Conservation (phyloP, 2,329 filamentous ascomycete species). For the Coniosporium tulheliwenetii region DNA sequence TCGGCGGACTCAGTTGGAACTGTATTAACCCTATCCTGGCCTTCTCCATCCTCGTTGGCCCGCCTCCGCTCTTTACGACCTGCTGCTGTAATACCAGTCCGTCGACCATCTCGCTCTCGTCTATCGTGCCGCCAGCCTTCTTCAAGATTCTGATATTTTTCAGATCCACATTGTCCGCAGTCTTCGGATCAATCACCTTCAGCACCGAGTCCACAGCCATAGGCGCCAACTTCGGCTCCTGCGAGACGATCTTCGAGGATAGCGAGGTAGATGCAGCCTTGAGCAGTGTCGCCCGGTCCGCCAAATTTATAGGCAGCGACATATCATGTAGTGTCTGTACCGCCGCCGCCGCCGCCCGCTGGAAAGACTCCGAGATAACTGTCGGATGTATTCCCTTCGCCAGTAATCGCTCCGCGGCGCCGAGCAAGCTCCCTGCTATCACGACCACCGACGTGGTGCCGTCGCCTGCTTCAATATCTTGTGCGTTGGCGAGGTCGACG, state of each 20-base stretch:
- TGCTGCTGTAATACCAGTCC: slow-evolving; percentile 84
- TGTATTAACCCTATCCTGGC: slow-evolving; percentile 93
- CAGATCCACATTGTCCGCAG: slow-evolving; percentile 88
- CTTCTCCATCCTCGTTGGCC: slow-evolving; percentile 89
- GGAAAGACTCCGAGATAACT: slow-evolving; percentile 94
- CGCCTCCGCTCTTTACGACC: slow-evolving; percentile 85
- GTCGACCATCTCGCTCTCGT: slow-evolving; percentile 94
- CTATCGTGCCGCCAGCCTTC: slow-evolving; percentile 95
- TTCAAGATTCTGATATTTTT: slow-evolving; percentile 95
- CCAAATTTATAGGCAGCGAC: slow-evolving; percentile 82
- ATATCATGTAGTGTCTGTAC: slow-evolving; percentile 87
- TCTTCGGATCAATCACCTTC: slow-evolving; percentile 91
- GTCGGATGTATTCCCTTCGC: slow-evolving; percentile 91
- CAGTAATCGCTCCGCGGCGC: slow-evolving; percentile 81
- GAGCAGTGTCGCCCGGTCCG: slow-evolving; percentile 76
- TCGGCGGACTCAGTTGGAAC: slow-evolving; percentile 95
- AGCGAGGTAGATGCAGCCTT: slow-evolving; percentile 95
- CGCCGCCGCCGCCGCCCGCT: slow-evolving; percentile 77
- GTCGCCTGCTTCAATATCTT: slow-evolving; percentile 96
- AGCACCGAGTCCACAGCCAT: slow-evolving; percentile 97
- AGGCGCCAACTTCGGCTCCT: slow-evolving; percentile 90
- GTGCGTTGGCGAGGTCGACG: slow-evolving; percentile 88
- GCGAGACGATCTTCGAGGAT: slow-evolving; percentile 96
- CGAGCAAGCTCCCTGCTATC: slow-evolving; percentile 87
- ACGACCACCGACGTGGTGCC: slow-evolving; percentile 97